Conservation (phyloP, 805 yeast species). For the Cyberlindnera sargentensis region DNA sequence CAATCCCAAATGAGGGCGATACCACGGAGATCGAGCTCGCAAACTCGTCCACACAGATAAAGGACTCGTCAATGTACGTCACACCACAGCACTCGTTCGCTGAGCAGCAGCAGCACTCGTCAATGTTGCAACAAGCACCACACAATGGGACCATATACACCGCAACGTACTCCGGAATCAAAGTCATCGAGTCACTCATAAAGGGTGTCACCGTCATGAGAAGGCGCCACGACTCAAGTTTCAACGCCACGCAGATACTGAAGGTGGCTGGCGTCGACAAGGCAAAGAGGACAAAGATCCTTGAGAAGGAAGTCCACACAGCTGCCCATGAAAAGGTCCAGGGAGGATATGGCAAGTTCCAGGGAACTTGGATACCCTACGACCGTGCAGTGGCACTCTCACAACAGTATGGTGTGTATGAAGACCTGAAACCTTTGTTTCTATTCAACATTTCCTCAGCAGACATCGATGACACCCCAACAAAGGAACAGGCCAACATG, state of each 20-base stretch:
- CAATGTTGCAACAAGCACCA: too few species aligned
- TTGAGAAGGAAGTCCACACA: slow-evolving; percentile 67
- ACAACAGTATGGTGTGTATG: slow-evolving; percentile 51
- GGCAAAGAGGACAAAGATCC: slow-evolving; percentile 65
- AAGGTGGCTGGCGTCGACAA: slow-evolving; percentile 74
- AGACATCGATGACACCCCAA: slow-evolving; percentile 36
- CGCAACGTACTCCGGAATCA: slow-evolving; percentile 72
- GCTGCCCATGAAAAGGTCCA: slow-evolving; percentile 71
- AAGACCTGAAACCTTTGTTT: slow-evolving; percentile 58
- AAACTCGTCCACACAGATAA: not conserved
- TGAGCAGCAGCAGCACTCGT: not conserved
- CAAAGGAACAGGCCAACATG: slow-evolving; percentile 40
- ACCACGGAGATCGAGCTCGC: slow-evolving; percentile 9
- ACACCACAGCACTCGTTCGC: slow-evolving; percentile 2
- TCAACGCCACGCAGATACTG: slow-evolving; percentile 76
- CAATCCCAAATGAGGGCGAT: slow-evolving; percentile 6
- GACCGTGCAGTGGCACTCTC: slow-evolving; percentile 56
- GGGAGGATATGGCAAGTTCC: slow-evolving; percentile 81
- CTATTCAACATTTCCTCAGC: slow-evolving; percentile 32
- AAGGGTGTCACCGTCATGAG: slow-evolving; percentile 72
- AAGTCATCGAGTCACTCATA: slow-evolving; percentile 71
- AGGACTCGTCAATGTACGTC: not conserved
- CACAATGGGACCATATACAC: slow-evolving; percentile 41
- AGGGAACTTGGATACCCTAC: slow-evolving; percentile 83
- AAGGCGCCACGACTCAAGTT: slow-evolving; percentile 69